Evolutionary conservation across 2,329 filamentous ascomycete species (phyloP), one percentile per base, ranked within the genome.

Genomic region (Pestalotiopsis sp.): DNA sequence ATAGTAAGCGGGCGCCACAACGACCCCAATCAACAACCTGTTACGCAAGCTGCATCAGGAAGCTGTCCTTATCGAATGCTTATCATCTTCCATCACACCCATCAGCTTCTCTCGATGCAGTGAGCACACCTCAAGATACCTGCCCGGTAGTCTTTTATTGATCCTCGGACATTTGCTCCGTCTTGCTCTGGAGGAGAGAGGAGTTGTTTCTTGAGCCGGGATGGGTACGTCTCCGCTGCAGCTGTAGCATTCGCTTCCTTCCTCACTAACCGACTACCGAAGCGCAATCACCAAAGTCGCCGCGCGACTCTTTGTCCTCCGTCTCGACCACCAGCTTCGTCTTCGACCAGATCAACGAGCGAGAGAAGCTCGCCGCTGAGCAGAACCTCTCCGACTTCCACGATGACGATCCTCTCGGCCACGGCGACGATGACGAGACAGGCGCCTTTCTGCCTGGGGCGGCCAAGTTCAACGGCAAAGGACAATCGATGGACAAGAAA

Each of bases 251-350:
- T 35, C 20, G 20, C 38, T 10, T 13, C 38, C 58, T 39, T 39
- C 38, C 14, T 13, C 38, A 48, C 60, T 26, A 30, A 40, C 20
- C 17, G 4, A 20, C 39, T 17, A 17, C 38, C n/a, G 9, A n/a
- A 59, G 52, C 65, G 55, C 39, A 67, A 58, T 79, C 78, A 57
- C 74, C 74, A 66, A 81, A 81, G 70, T 77, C 78, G 68, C 88
- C 87, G 66, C 80, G 80, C 74, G 86, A 86, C 70, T 93, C 92
- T 3, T 78, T 88, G 59, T 93, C 91, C n/a, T 91, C 91, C 55
- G 90, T 89, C n/a, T 96, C 93, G 40, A 95, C 93, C 11, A 94
- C 91, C 3, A 95, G 93, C 73, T 84, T 96, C 14, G 88, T 96
- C 66, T 92, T 96, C 76, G 92, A 96, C 72, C 89, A 91, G 70